These are phyloP conservation scores for Teratosphaeria destructans DNA, from an alignment of 2,329 filamentous ascomycete genomes.

Conservation along the genomic window DNA sequence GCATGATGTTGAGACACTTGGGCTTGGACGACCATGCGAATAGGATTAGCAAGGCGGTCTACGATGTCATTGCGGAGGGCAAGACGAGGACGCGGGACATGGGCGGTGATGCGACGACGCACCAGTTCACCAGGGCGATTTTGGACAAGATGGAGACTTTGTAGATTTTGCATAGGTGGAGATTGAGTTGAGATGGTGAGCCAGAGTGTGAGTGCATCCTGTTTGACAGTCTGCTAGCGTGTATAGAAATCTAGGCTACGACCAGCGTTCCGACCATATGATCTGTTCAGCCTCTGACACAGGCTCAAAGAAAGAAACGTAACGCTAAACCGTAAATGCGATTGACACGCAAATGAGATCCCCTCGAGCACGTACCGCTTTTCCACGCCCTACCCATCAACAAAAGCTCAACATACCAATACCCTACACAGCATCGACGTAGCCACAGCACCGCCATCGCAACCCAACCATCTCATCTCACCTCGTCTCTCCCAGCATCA, in stretches of 20 bases:
- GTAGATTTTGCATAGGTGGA: neutral
- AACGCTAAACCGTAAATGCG: no score
- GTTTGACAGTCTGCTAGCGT: neutral
- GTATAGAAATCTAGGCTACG: neutral
- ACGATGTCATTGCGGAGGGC: slow-evolving; percentile 77
- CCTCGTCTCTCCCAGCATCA: no score
- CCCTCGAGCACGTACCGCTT: no score
- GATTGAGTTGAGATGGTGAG: neutral
- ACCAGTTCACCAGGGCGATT: slow-evolving; percentile 91
- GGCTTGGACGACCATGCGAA: slow-evolving; percentile 97
- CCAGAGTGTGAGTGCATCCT: neutral
- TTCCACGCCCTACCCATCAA: no score
- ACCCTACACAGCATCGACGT: no score
- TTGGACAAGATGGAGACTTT: slow-evolving; percentile 78
- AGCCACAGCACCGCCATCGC: no score
- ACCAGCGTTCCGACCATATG: neutral
- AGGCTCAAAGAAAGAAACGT: neutral
- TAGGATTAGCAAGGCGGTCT: slow-evolving; percentile 84
- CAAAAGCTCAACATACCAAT: no score
- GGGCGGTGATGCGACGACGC: slow-evolving; percentile 80
- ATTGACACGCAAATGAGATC: no score
- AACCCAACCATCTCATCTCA: no score
- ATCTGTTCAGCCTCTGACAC: neutral
- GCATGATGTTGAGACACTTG: slow-evolving; percentile 95
- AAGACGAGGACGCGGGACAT: slow-evolving; percentile 87